Evolutionary conservation across 768 basidiomycete genomes (phyloP).

Genomic region (Coprinellus aureogranulatus): DNA sequence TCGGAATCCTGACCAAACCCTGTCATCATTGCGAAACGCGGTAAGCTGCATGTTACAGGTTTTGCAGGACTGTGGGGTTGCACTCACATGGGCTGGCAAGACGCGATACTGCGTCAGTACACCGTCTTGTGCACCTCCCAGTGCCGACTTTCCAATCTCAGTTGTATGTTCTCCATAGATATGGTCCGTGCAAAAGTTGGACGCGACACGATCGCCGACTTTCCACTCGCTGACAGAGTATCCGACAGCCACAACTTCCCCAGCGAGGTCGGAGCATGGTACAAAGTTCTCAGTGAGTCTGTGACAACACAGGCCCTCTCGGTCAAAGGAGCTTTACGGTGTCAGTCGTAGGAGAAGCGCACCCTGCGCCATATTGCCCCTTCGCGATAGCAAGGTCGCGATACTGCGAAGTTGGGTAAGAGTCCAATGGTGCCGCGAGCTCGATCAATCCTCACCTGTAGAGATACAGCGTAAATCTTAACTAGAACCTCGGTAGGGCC

Average conservation of each 20-base stretch:
- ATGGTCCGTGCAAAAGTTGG: conserved; percentile 51
- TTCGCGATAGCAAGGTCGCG: neutral
- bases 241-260: conserved; percentile 51
- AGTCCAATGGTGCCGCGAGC: no score
- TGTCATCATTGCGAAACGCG: conserved; percentile 12
- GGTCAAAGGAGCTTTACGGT: no score
- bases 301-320: no score
- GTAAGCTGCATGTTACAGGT: neutral
- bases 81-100: conserved; percentile 25
- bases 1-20: conserved; percentile 52
- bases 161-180: conserved; percentile 40
- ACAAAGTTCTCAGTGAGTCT: conserved; percentile 25
- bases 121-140: conserved; percentile 51
- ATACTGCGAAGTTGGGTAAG: neutral
- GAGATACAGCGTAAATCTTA: conserved; percentile 53
- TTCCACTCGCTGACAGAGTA: conserved; percentile 48
- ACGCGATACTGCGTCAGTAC: conserved; percentile 53
- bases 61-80: neutral
- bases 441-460: no score
- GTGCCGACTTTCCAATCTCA: conserved; percentile 28
- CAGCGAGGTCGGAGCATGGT: conserved; percentile 53
- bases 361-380: neutral
- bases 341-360: conserved; percentile 9
- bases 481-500: conserved; percentile 51
- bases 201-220: conserved; percentile 52